Conservation (phyloP, 371 early-diverging fungal species). For the Apophysomyces elegans region DNA sequence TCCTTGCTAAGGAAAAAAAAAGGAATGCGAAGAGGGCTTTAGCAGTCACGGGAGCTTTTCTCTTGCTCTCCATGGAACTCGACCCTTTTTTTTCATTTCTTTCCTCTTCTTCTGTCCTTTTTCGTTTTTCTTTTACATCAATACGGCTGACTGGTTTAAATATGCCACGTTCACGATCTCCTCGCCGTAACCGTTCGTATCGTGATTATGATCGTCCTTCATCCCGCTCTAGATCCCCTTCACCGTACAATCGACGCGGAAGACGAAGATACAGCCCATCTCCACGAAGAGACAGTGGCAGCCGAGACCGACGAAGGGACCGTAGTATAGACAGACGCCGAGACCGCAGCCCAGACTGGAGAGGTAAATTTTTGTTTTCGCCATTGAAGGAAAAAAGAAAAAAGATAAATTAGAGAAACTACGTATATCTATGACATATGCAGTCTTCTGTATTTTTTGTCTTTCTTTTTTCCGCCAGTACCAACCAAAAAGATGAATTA, state of each 20-base stretch:
- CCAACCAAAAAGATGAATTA: neutral
- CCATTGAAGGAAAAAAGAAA: neutral
- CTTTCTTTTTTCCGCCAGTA: too few relatives aligned
- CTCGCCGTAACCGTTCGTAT: constrained; percentile 38
- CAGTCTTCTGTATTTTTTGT: neutral
- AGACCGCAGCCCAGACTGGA: constrained; percentile 15
- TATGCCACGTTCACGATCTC: constrained; percentile 52
- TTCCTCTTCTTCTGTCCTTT: too few relatives aligned
- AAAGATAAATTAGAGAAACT: neutral
- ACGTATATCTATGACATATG: neutral
- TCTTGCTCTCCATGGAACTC: too few relatives aligned
- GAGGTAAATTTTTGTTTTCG: neutral
- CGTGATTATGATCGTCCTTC: constrained; percentile 46
- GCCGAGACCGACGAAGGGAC: constrained; percentile 17
- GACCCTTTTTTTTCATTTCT: too few relatives aligned
- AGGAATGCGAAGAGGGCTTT: too few relatives aligned
- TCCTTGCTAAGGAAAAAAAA: too few relatives aligned
- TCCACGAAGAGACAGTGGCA: constrained; percentile 13
- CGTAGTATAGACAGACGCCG: constrained; percentile 14
- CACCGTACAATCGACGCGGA: constrained; percentile 22
- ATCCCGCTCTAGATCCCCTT: constrained; percentile 33
- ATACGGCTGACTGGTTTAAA: too few relatives aligned
- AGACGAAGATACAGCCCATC: constrained; percentile 17
- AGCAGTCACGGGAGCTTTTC: too few relatives aligned
- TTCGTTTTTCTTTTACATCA: too few relatives aligned